phyloP scores from a whole-genome alignment of 2,329 filamentous ascomycete species.

The Stagonosporopsis cucurbitacearum region DNA sequence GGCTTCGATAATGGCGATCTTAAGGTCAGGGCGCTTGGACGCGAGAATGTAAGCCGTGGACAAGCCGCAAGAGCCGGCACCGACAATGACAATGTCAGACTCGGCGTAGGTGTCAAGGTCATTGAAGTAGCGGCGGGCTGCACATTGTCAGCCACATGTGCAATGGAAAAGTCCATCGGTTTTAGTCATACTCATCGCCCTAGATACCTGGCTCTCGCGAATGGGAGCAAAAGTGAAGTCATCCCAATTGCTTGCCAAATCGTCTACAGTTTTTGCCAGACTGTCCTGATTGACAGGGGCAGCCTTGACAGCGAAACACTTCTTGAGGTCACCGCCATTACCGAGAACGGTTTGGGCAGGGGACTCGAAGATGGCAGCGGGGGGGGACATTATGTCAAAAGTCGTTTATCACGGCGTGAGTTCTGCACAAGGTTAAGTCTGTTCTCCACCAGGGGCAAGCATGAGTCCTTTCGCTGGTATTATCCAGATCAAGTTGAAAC shows the following conservation, averaged over 20 bases:
- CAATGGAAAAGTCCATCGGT: neutral
- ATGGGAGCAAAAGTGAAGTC: conserved; percentile 83
- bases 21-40: conserved; percentile 83
- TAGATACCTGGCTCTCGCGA: conserved; percentile 88
- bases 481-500: conserved; percentile 97
- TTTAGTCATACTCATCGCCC: conserved; percentile 72
- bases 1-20: conserved; percentile 90
- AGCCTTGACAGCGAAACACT: conserved; percentile 56
- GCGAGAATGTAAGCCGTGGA: conserved; percentile 84
- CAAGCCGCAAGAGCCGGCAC: conserved; percentile 86
- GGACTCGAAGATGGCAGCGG: conserved; percentile 66
- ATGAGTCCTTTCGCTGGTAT: conserved; percentile 99
- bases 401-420: conserved; percentile 42
- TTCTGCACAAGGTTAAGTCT: conserved; percentile 43
- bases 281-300: conserved; percentile 53
- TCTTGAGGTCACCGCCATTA: conserved; percentile 45
- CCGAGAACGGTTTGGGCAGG: conserved; percentile 60
- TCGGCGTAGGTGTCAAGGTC: conserved; percentile 90
- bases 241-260: conserved; percentile 80
- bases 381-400: conserved; percentile 71
- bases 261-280: conserved; percentile 64
- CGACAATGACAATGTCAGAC: conserved; percentile 91
- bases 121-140: conserved; percentile 81
- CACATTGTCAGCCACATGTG: neutral
- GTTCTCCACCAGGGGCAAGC: conserved; percentile 60